A percentile compares a stretch with the other conserved stretches of the same genome.
Evolutionary conservation across 2,329 filamentous ascomycete genomes (phyloP).

Genomic region (Venturia carpophila): DNA sequence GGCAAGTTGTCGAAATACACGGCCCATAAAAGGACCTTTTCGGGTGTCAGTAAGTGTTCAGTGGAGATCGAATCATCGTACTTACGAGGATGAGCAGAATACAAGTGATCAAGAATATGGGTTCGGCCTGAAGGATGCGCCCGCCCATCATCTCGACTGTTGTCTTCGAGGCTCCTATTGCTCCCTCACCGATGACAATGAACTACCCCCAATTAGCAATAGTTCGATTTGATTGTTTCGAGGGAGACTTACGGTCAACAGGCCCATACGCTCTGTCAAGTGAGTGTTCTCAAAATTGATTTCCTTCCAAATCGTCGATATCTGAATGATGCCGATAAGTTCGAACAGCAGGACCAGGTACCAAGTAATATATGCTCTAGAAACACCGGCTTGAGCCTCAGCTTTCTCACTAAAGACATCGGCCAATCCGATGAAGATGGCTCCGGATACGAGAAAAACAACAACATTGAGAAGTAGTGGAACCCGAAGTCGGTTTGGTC

Average conservation of each 20-base stretch:
- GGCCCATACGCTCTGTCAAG: constrained; percentile 54
- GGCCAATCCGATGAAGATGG: constrained; percentile 2
- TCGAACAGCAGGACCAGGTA: constrained; percentile 45
- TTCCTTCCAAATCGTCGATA: constrained; percentile 49
- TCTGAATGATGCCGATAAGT: constrained; percentile 42
- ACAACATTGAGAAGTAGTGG: constrained; percentile 2
- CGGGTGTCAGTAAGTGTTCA: neutral
- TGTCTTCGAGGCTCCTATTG: constrained; percentile 6
- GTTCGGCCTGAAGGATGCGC: neutral
- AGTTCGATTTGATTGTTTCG: neutral
- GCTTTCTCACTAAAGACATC: constrained; percentile 8
- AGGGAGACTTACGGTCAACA: constrained; percentile 47
- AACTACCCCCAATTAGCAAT: neutral
- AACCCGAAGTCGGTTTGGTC: constrained; percentile 1
- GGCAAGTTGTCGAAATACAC: constrained; percentile 30
- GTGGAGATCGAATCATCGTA: neutral
- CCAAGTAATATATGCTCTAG: constrained; percentile 29
- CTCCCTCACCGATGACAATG: constrained; percentile 3
- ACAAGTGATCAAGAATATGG: constrained; percentile 6
- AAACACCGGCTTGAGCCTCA: neutral
- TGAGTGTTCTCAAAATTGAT: constrained; percentile 56
- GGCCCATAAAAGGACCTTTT: constrained; percentile 27
- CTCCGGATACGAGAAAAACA: neutral
- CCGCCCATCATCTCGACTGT: constrained; percentile 11
- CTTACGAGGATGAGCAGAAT: neutral